Conservation (phyloP, 768 basidiomycete genomes). For the Sistotremastrum suecicum region DNA sequence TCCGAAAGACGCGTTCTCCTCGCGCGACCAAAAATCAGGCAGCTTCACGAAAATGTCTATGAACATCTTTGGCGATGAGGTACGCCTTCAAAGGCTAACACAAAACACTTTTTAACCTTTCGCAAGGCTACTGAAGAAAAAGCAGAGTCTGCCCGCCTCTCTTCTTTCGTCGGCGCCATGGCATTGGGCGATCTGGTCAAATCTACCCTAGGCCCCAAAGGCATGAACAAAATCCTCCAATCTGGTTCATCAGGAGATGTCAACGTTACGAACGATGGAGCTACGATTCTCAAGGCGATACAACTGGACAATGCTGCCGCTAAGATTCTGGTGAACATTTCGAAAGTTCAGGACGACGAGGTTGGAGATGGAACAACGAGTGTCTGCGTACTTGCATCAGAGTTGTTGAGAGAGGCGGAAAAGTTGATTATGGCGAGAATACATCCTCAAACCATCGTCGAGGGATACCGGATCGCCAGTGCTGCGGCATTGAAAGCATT, state of each 20-base stretch:
- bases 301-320: slow-evolving; percentile 97
- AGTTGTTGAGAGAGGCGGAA: slow-evolving; percentile 89
- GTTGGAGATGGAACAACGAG: slow-evolving; percentile 91
- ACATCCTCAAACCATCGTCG: slow-evolving; percentile 95
- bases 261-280: slow-evolving; percentile 97
- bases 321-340: slow-evolving; percentile 98
- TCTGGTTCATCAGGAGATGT: slow-evolving; percentile 81
- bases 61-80: slow-evolving; percentile 60
- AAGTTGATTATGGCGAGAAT: slow-evolving; percentile 85
- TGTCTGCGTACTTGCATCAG: slow-evolving; percentile 85
- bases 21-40: not conserved
- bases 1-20: not conserved
- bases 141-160: slow-evolving; percentile 95
- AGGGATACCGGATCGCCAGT: slow-evolving; percentile 91
- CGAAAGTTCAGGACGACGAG: slow-evolving; percentile 99
- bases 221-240: slow-evolving; percentile 99
- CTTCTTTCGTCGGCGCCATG: slow-evolving; percentile 93
- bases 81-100: slow-evolving; percentile 11
- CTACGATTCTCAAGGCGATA: slow-evolving; percentile 95
- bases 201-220: slow-evolving; percentile 95
- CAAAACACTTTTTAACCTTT: not conserved
- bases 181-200: slow-evolving; percentile 98
- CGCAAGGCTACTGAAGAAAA: slow-evolving; percentile 79
- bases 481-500: slow-evolving; percentile 72
- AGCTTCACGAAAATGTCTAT: slow-evolving; percentile 35